Evolutionary conservation across 495 filamentous ascomycete genomes (phyloP).

Genomic region (Schizothecium vesticola): DNA sequence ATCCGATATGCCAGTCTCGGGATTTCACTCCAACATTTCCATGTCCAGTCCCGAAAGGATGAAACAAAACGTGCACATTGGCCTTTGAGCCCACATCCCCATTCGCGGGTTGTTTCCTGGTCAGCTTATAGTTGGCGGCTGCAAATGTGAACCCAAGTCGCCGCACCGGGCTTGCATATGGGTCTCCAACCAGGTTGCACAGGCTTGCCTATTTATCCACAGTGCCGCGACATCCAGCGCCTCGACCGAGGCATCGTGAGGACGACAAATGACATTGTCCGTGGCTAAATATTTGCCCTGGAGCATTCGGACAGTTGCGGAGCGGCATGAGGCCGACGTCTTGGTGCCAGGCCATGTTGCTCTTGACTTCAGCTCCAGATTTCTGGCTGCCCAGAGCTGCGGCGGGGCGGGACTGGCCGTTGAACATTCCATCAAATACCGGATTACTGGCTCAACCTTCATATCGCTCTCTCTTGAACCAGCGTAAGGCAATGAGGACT

Average conservation of each 20-base stretch:
- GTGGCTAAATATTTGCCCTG: neutral
- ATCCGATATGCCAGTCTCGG: neutral
- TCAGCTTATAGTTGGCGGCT: neutral
- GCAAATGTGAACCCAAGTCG: neutral
- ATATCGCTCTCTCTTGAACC: too few species aligned
- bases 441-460: too few species aligned
- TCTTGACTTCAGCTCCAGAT: neutral
- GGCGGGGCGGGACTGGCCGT: too few species aligned
- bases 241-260: neutral
- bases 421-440: too few species aligned
- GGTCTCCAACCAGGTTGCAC: neutral
- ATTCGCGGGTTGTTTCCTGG: neutral
- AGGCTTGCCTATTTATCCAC: neutral
- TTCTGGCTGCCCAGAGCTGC: too few species aligned
- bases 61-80: neutral
- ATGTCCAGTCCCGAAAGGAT: neutral
- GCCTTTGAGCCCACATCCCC: neutral
- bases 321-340: neutral
- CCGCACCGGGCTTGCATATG: neutral
- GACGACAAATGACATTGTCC: neutral
- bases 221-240: neutral
- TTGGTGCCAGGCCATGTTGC: neutral
- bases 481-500: too few species aligned
- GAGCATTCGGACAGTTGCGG: neutral
- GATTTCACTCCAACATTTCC: neutral